Base-by-base conservation (phyloP, 2,329 filamentous ascomycete genomes). In the Ceratocystis diversiconidia region DNA sequence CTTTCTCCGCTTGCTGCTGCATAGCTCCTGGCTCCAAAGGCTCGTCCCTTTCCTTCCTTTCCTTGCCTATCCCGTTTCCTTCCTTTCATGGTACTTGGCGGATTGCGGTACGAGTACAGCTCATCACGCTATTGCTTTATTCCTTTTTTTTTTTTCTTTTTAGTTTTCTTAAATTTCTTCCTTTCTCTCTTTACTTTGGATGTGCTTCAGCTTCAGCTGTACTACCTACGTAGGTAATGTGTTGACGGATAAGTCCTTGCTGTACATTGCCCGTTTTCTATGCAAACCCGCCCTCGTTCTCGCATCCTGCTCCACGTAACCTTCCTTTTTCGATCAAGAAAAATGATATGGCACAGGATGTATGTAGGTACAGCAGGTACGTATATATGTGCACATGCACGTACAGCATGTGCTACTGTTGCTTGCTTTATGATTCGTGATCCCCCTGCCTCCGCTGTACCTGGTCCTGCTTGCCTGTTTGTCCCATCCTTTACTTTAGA, bases 61-160 rank as follows among this genome's bases (percentile, higher is more conserved):
- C 69, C 67, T 70, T 64, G 66, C 50, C 8, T 62, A 64, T 65
- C 69, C 64, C 57, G 65, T 69, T 50, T 64, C 61, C 65, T 43
- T 30, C 59, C 22, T 59, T 59, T 59, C 55, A 28, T 59, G 30
- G 55, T 15, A 22, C 55, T 60, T 41, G 28, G 32, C 17, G 55
- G 22, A 15, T n/a, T 30, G 55, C 55, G 12, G 25, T 41, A 60
- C 32, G 55, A 30, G 32, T 8, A 41, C 19, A 41, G 32, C 62
- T 64, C n/a, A 32, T 12, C 62, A 64, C 28, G 41, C 43, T 41
- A 44, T 64, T 55, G 28, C 62, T 22, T 12, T 50, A 7, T 59
- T 36, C 15, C 5, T 30, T 46, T 52, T 3, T 17, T 1, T 32
- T 52, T n/a, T 1, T 30, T 28, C 0, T 7, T 32, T 32, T 32